Evolutionary conservation across 148 eudicot species (phyloP).

Genomic region (Persicaria maculosa): DNA sequence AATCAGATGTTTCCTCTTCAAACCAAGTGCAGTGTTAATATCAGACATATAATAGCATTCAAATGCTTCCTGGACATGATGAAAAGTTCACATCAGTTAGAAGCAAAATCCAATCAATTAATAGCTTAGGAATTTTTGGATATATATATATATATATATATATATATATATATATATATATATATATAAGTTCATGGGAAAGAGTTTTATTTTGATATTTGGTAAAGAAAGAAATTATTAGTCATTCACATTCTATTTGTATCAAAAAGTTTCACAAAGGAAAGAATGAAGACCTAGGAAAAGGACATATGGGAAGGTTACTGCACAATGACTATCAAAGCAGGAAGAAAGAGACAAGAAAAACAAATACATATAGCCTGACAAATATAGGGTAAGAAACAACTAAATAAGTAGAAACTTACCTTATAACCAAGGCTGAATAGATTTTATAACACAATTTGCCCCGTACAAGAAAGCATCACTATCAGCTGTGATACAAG

Average conservation of each 20-base stretch:
- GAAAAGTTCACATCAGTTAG: conserved; percentile 16
- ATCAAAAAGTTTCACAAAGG: not conserved
- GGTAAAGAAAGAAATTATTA: not conserved
- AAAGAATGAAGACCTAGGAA: not conserved
- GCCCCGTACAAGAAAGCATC: conserved; percentile 94
- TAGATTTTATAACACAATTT: conserved; percentile 55
- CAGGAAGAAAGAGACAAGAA: not conserved
- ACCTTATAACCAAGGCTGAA: conserved; percentile 73
- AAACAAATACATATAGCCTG: not conserved
- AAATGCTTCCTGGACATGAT: conserved; percentile 62
- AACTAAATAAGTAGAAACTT: conserved; percentile 10
- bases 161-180: too few relatives aligned
- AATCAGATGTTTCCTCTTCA: conserved; percentile 82
- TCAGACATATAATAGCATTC: conserved; percentile 81
- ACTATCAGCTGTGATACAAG: conserved; percentile 91
- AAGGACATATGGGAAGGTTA: not conserved
- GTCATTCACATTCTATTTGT: not conserved
- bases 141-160: too few relatives aligned
- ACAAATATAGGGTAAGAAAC: not conserved
- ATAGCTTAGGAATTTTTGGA: not conserved
- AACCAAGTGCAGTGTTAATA: conserved; percentile 67
- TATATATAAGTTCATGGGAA: not conserved
- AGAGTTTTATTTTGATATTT: not conserved
- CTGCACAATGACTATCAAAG: conserved; percentile 11
- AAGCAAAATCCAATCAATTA: not conserved